Evolutionary conservation across 2,329 filamentous ascomycete species (phyloP), one percentile per base, ranked within the genome.

Genomic region (Neofusicoccum laricinum): DNA sequence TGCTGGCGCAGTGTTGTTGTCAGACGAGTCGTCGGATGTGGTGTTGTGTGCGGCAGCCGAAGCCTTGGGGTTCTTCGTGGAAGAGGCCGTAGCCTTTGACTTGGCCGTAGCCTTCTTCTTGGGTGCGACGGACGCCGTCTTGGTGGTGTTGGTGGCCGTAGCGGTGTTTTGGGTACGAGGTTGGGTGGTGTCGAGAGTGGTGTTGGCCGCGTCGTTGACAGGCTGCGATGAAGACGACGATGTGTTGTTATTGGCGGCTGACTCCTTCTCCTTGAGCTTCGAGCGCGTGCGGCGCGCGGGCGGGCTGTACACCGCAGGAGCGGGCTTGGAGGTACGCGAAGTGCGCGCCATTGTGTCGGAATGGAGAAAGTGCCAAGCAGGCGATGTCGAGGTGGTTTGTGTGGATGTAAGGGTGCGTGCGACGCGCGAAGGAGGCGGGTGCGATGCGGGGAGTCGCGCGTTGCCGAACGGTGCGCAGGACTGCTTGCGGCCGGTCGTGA

Each of bases 331-430:
- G 43, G 38, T 49, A 11, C 32, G 41, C 4, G 50, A 49, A 10
- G 50, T 41, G 19, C 50, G 62, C 43, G 62, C 62, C 62, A 64
- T 64, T 3, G 30, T 49, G 50, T 12, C n/a, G 12, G n/a, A 34
- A 59, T 30, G 38, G 11, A 21, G 25, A 10, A 19, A 15, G 12
- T 19, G 55, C 55, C 55, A 46, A 59, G 55, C 8, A 34, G 3
- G 21, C 12, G 50, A 48, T 64, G 51, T 11, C 30, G 25, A 19
- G 40, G 50, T 25, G 19, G 15, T 32, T 14, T 7, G 10, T 2
- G n/a, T 15, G 49, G 41, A 59, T 34, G 55, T 59, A 59, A 59
- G 41, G 55, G 55, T 46, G 41, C 21, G 21, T 32, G 30, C 19
- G 55, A 36, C 55, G 55, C 55, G 55, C 55, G 53, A 38, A 46